A percentile compares a stretch with the other conserved stretches of the same genome.
Conservation (phyloP, 306 rosid genomes). For the Dalbergia cultrata region DNA sequence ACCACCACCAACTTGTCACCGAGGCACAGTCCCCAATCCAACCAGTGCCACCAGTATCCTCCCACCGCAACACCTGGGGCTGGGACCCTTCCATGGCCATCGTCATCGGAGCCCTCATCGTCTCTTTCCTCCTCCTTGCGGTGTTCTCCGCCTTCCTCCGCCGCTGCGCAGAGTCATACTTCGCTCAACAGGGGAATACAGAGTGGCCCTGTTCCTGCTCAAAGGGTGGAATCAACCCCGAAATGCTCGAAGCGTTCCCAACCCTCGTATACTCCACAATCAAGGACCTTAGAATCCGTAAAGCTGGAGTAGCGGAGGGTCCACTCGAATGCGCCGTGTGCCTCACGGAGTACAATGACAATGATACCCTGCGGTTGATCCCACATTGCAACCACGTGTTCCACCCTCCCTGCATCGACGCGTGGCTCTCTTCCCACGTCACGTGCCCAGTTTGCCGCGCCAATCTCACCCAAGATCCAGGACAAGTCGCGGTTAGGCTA, state of each 20-base stretch:
- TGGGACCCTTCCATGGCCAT: constrained; percentile 42
- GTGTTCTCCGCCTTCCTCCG: constrained; percentile 20
- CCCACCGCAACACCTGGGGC: neutral
- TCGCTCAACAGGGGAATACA: neutral
- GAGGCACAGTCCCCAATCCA: constrained; percentile 48
- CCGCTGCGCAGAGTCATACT: neutral
- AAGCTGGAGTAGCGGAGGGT: neutral
- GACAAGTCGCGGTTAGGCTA: neutral
- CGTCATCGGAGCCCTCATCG: constrained; percentile 1
- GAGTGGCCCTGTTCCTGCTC: neutral
- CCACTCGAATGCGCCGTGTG: constrained; percentile 71
- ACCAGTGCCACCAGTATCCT: neutral
- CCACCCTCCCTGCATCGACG: constrained; percentile 67
- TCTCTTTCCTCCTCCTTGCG: constrained; percentile 10
- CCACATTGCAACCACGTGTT: constrained; percentile 71
- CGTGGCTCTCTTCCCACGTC: constrained; percentile 59
- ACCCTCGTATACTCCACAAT: constrained; percentile 59
- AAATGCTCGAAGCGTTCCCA: constrained; percentile 60
- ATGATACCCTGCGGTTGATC: constrained; percentile 61
- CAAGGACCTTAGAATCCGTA: constrained; percentile 55
- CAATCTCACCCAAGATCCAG: constrained; percentile 29
- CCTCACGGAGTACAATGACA: constrained; percentile 56
- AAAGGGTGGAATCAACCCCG: constrained; percentile 44
- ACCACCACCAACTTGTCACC: neutral
- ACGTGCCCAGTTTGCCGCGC: constrained; percentile 76